Evolutionary conservation across 192 early-diverging fungal genomes (phyloP), one percentile per base, ranked within the genome.

Genomic region (Lunasporangiospora selenospora): DNA sequence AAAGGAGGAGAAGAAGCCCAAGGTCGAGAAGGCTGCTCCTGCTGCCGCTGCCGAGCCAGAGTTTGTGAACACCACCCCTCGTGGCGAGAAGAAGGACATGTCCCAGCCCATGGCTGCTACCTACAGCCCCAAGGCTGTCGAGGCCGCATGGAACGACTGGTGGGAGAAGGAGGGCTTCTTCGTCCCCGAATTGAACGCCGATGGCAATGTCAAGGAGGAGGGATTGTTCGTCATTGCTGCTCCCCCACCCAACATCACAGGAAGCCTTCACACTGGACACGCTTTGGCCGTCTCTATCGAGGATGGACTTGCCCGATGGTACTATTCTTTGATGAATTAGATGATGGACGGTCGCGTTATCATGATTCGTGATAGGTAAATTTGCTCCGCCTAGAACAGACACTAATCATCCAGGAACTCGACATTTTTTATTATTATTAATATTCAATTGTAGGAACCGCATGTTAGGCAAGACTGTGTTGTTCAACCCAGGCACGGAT

Each of bases 181-280:
- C 66, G 83, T 94, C 67, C 98, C 98, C 12, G 78, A 88, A 60
- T 77, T 93, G 49, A 82, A 79, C 2, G 62, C 77, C 21, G 86
- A 93, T 57, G 94, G 92, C 45, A 82, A 90, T 64, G 57, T 83
- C 65, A 86, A 82, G 50, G 78, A 88, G 11, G 90, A 90, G 55
- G 95, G 93, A 53, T 71, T 84, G 27, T 99, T 94, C 80, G 90
- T 97, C 31, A 87, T 99, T 62, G 88, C 95, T n/a, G 88, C 92
- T 13, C 98, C 96, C 12, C 98, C 98, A 65, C 98, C 98, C n/a
- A 99, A 99, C 75, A 92, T 99, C 40, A 99, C 98, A 18, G 98
- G 98, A 56, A 87, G 88, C 51, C 88, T 99, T 46, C 96, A 99
- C 65, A 88, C 97, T 61, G 92, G 98, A 21, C 98, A 99, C 65